phyloP scores from a whole-genome alignment of 2,329 filamentous ascomycete genomes.

The Fusarium oligoseptatum region DNA sequence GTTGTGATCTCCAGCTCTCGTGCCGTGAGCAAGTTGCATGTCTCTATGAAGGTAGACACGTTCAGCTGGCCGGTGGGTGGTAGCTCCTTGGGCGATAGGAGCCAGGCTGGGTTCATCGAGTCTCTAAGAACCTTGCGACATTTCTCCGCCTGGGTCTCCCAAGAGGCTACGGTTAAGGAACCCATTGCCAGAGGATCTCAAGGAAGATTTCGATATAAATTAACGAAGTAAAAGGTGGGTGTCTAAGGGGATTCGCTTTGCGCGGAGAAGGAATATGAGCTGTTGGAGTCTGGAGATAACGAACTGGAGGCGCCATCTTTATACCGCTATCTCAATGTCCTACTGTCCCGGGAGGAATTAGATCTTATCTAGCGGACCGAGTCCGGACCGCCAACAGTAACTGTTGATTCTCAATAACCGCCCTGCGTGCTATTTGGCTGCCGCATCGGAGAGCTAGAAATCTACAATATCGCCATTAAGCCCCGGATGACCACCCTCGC shows the following conservation, averaged over 20 bases:
- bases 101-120: conserved; percentile 16
- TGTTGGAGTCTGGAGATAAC: background rate
- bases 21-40: background rate
- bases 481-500: background rate
- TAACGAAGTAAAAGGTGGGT: background rate
- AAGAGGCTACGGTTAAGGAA: background rate
- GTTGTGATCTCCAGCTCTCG: conserved; percentile 10
- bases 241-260: background rate
- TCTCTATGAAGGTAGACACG: background rate
- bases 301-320: background rate
- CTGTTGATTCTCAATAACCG: background rate
- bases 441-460: background rate
- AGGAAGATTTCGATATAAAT: background rate
- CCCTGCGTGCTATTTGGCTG: background rate
- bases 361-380: background rate
- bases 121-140: conserved; percentile 8
- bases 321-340: background rate
- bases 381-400: background rate
- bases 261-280: background rate
- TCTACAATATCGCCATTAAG: background rate
- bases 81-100: conserved; percentile 12
- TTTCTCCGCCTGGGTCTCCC: conserved; percentile 23
- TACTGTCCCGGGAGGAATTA: background rate
- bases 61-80: background rate
- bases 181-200: background rate